A percentile compares a stretch with the other conserved stretches of the same genome.
Conservation (phyloP, 2,329 filamentous ascomycete species). For the Aspergillus carbonarius region DNA sequence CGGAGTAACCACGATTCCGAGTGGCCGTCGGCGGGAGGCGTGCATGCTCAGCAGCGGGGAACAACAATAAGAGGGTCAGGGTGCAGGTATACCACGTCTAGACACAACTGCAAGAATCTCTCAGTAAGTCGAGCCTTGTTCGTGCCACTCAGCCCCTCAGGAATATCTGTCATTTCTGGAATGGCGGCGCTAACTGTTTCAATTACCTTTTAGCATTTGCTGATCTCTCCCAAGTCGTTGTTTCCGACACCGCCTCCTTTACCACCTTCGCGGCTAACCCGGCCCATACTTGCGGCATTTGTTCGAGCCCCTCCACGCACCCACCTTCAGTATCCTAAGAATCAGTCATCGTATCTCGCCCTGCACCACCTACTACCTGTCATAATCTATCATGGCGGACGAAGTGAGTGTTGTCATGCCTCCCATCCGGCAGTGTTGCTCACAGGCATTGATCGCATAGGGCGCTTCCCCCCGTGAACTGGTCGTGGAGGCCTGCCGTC, state of each 20-base stretch:
- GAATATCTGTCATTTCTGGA: not conserved
- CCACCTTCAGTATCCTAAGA: not conserved
- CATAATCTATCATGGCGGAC: conserved; percentile 39
- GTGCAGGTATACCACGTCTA: not conserved
- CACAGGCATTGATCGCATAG: conserved; percentile 44
- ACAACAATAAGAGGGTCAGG: conserved; percentile 4
- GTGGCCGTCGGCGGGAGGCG: conserved; percentile 20
- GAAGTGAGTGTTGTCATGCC: conserved; percentile 35
- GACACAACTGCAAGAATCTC: not conserved
- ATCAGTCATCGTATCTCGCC: not conserved
- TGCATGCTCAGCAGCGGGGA: conserved; percentile 15
- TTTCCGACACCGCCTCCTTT: conserved; percentile 25
- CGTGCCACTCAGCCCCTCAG: not conserved
- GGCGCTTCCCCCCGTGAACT: conserved; percentile 83
- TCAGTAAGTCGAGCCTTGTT: not conserved
- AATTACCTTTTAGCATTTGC: not conserved
- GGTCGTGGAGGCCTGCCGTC: conserved; percentile 86
- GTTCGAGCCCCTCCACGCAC: not conserved
- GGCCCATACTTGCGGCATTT: conserved; percentile 3
- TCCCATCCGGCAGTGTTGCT: not conserved
- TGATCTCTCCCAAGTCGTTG: not conserved
- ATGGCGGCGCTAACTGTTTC: not conserved
- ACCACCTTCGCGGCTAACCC: not conserved
- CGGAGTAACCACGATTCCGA: conserved; percentile 24
- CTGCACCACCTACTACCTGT: not conserved